Base-by-base conservation (phyloP, 2,329 filamentous ascomycete species). In the Cordyceps farinosa region DNA sequence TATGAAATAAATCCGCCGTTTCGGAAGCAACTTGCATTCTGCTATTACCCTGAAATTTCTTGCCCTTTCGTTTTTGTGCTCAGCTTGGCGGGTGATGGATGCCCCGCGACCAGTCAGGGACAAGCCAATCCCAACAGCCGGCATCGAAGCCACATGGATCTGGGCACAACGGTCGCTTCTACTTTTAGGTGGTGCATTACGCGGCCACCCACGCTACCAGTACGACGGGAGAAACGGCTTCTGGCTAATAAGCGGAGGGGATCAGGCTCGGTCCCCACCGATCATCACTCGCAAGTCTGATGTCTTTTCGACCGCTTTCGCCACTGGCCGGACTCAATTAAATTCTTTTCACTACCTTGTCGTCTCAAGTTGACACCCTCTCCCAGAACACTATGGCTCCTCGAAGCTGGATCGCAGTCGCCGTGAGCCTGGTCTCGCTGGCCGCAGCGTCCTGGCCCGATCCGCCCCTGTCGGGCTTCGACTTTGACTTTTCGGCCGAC, bases 381-480 rank as follows among this genome's bases (percentile, higher is more conserved):
- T 27, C 27, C 48, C 15, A 30, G 8, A 34, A 40, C 42, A 45
- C 29, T 27, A 61, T 61, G 57, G 36, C 57, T 36, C 57, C 47
- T 44, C 47, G 17, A 52, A 32, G 48, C 57, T 53, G 47, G 11
- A 45, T 61, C 47, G n/a, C 57, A 40, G n/a, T 53, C 10, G 57
- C 30, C 29, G 48, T 38, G 15, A 45, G 47, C 36, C 8, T 61
- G 48, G 57, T 17, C 36, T 52, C 48, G 47, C 57, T 61, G 27
- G 48, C 36, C 27, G 36, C 57, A 2, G 57, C 57, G 5, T 52
- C 57, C 15, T 61, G 57, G 57, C 57, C 57, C 6, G 57, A 60
- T 7, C 57, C 57, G 47, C 57, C 47, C 27, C 36, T 60, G 45
- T 40, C 57, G 2, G 57, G 57, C 57, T 47, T 7, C 15, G 57